Evolutionary conservation across 2,329 filamentous ascomycete species (phyloP).

Genomic region (Penicillium sclerotiorum): DNA sequence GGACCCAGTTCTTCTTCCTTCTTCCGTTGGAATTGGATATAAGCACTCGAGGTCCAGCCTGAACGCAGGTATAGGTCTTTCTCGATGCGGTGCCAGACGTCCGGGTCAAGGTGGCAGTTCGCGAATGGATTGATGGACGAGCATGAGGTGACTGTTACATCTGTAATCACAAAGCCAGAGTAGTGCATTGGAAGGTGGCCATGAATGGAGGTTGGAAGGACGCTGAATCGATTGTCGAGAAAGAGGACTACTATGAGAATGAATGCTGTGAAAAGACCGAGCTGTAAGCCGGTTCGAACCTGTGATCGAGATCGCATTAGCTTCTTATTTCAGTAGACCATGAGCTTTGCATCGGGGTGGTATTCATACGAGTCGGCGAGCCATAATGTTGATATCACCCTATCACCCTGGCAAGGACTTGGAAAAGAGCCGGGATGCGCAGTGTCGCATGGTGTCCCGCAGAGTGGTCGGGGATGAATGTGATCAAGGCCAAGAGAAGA

Average conservation of each 20-base stretch:
- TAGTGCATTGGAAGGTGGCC: constrained; percentile 85
- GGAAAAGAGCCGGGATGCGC: constrained; percentile 25
- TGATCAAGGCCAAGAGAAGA: constrained; percentile 29
- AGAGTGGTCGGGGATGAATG: constrained; percentile 5
- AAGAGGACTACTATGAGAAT: constrained; percentile 74
- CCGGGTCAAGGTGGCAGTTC: constrained; percentile 71
- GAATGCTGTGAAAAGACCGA: constrained; percentile 66
- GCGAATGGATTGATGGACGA: constrained; percentile 73
- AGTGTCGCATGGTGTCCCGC: constrained; percentile 37
- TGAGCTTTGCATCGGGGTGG: neutral
- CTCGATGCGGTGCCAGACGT: constrained; percentile 79
- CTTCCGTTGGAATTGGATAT: constrained; percentile 79
- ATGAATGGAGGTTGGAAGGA: constrained; percentile 83
- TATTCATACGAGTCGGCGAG: constrained; percentile 45
- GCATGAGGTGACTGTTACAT: constrained; percentile 77
- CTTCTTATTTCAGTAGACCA: too few species aligned
- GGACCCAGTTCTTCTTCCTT: constrained; percentile 78
- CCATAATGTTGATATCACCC: constrained; percentile 40
- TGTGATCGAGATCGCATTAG: constrained; percentile 28
- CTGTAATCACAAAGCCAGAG: constrained; percentile 80
- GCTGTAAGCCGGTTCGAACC: constrained; percentile 72
- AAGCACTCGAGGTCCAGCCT: constrained; percentile 75
- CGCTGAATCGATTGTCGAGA: constrained; percentile 84
- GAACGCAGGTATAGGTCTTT: constrained; percentile 84
- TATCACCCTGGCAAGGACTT: constrained; percentile 35